Percentiles rank a stretch among this genome's conserved stretches.
Evolutionary conservation across 306 rosid species (phyloP).

Genomic region (Prunus mongolica): DNA sequence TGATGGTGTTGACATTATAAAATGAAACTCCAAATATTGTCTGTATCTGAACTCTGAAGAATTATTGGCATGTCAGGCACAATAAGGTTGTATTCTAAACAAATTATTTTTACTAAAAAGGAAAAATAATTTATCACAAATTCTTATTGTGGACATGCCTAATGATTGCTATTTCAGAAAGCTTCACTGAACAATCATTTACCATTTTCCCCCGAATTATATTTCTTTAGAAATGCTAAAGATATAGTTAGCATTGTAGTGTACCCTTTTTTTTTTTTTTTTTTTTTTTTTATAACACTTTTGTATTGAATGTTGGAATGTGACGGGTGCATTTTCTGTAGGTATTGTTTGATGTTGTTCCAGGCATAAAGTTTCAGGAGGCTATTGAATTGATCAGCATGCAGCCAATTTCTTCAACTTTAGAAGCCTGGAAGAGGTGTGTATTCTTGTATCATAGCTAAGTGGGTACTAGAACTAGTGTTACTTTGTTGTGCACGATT

Average conservation of each 20-base stretch:
- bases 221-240: neutral
- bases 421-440: slow-evolving; percentile 78
- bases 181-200: too few relatives aligned
- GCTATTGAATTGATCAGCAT: slow-evolving; percentile 79
- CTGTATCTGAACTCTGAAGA: too few relatives aligned
- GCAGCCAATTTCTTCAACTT: slow-evolving; percentile 82
- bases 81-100: too few relatives aligned
- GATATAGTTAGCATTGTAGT: neutral
- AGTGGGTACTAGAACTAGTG: neutral
- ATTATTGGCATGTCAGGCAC: too few relatives aligned
- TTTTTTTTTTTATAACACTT: neutral
- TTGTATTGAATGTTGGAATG: neutral
- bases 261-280: neutral
- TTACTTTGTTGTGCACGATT: neutral
- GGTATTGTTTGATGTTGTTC: slow-evolving; percentile 99
- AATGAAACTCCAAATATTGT: too few relatives aligned
- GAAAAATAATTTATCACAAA: too few relatives aligned
- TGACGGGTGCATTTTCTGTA: slow-evolving; percentile 46
- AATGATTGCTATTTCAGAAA: too few relatives aligned
- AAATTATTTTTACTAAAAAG: too few relatives aligned
- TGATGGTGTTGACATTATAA: too few relatives aligned
- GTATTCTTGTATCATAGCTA: slow-evolving; percentile 19
- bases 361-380: slow-evolving; percentile 85
- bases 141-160: too few relatives aligned
- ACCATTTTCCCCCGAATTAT: too few relatives aligned